A percentile compares a stretch with the other conserved stretches of the same genome.
These are phyloP conservation scores for Phytophthora lateralis DNA, from an alignment of 352 stramenopile genomes.

Conservation along the genomic window DNA sequence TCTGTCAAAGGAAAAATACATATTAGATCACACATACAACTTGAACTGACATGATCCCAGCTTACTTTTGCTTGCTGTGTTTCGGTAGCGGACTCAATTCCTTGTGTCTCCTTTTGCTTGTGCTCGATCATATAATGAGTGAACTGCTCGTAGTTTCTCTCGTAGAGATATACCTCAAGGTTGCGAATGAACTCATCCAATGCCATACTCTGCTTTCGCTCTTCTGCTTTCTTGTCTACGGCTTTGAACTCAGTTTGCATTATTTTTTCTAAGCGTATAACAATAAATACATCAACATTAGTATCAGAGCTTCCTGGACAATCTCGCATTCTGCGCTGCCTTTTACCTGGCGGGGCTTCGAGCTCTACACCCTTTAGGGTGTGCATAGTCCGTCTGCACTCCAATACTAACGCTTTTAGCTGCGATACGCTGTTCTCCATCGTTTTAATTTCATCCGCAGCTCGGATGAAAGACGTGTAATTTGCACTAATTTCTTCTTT, in stretches of 20 bases:
- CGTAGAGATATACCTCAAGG: conserved; percentile 68
- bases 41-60: neutral
- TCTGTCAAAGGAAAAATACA: conserved; percentile 21
- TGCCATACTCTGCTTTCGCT: conserved; percentile 50
- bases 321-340: neutral
- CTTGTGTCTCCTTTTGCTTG: conserved; percentile 49
- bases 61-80: conserved; percentile 52
- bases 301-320: neutral
- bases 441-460: conserved; percentile 74
- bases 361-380: conserved; percentile 56
- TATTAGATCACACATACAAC: conserved; percentile 2
- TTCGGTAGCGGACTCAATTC: conserved; percentile 40
- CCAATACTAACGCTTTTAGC: conserved; percentile 72
- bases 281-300: neutral
- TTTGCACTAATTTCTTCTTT: conserved; percentile 86
- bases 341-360: conserved; percentile 49
- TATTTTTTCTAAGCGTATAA: conserved; percentile 41
- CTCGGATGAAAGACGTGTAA: conserved; percentile 82
- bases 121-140: conserved; percentile 57
- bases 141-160: conserved; percentile 71
- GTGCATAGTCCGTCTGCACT: conserved; percentile 76
- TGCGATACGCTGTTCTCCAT: conserved; percentile 89
- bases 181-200: conserved; percentile 71
- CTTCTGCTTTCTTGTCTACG: conserved; percentile 53
- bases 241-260: conserved; percentile 42